Conservation (phyloP, 345 rosid genomes). For the Sapria himalayana region DNA sequence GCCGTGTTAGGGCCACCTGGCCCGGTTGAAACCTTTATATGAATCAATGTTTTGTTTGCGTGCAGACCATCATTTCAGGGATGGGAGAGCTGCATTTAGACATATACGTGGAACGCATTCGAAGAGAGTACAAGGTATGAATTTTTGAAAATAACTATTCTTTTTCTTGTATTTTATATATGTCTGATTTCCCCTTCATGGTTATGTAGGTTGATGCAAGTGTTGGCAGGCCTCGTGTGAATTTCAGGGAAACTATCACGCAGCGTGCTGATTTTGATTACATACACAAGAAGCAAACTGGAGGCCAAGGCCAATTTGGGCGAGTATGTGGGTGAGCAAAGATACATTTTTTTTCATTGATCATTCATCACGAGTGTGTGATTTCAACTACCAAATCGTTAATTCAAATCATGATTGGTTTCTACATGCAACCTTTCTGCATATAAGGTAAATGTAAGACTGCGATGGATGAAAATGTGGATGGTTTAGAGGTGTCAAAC, state of each 20-base stretch:
- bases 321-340: conserved; percentile 61
- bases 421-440: too few relatives aligned
- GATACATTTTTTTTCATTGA: not conserved
- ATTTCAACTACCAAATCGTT: too few relatives aligned
- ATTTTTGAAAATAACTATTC: not conserved
- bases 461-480: too few relatives aligned
- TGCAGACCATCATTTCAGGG: conserved; percentile 95
- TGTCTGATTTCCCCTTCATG: not conserved
- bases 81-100: conserved; percentile 99
- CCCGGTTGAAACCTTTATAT: too few relatives aligned
- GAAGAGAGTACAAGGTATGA: conserved; percentile 80
- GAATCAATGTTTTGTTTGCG: conserved; percentile 5
- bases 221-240: conserved; percentile 95
- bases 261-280: conserved; percentile 83
- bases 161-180: not conserved
- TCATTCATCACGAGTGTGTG: too few relatives aligned
- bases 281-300: conserved; percentile 92
- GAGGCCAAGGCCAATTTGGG: conserved; percentile 99
- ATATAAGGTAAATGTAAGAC: too few relatives aligned
- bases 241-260: conserved; percentile 87
- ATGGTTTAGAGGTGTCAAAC: too few relatives aligned
- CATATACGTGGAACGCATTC: conserved; percentile 82
- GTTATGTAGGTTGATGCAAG: conserved; percentile 68
- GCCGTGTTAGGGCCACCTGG: too few relatives aligned
- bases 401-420: too few relatives aligned